phyloP scores from a whole-genome alignment of 1,284 basidiomycete genomes.

The Fomitopsis palustris region DNA sequence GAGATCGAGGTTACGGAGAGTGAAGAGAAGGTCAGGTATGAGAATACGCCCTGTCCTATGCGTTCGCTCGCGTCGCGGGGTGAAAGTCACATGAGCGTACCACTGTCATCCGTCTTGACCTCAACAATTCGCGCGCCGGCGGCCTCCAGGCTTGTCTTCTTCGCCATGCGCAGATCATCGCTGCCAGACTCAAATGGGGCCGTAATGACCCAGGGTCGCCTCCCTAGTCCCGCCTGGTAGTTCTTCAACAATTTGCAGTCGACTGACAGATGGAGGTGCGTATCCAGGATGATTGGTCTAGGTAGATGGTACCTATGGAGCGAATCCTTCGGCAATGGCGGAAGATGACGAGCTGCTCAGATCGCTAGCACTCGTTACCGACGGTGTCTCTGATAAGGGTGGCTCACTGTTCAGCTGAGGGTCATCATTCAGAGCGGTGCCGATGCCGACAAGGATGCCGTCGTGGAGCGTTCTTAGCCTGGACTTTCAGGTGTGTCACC shows the following conservation, averaged over 20 bases:
- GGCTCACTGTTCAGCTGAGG: slow-evolving; percentile 86
- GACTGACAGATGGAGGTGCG: slow-evolving; percentile 61
- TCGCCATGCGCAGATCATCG: slow-evolving; percentile 14
- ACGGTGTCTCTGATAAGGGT: not conserved
- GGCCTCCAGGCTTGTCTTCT: slow-evolving; percentile 36
- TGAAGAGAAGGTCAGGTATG: slow-evolving; percentile 48
- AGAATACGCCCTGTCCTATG: slow-evolving; percentile 39
- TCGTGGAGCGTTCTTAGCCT: slow-evolving; percentile 91
- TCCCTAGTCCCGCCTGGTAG: slow-evolving; percentile 53
- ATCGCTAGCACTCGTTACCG: not conserved
- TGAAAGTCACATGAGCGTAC: not conserved
- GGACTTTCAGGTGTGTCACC: slow-evolving; percentile 2
- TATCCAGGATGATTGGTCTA: slow-evolving; percentile 84
- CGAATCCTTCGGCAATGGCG: slow-evolving; percentile 34
- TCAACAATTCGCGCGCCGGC: slow-evolving; percentile 54
- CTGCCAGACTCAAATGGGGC: slow-evolving; percentile 26
- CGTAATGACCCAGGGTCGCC: slow-evolving; percentile 76
- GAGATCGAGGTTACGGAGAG: slow-evolving; percentile 54
- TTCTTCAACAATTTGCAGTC: slow-evolving; percentile 77
- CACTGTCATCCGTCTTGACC: slow-evolving; percentile 27
- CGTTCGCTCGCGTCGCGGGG: slow-evolving; percentile 5
- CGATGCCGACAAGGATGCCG: slow-evolving; percentile 88
- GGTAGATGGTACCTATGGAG: slow-evolving; percentile 52
- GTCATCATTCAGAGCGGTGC: slow-evolving; percentile 89
- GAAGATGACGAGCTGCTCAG: slow-evolving; percentile 52